A percentile compares a stretch with the other conserved stretches of the same genome.
These are phyloP conservation scores for Geotrichum australiense DNA, from an alignment of 1,139 yeast genomes.

Conservation along the genomic window DNA sequence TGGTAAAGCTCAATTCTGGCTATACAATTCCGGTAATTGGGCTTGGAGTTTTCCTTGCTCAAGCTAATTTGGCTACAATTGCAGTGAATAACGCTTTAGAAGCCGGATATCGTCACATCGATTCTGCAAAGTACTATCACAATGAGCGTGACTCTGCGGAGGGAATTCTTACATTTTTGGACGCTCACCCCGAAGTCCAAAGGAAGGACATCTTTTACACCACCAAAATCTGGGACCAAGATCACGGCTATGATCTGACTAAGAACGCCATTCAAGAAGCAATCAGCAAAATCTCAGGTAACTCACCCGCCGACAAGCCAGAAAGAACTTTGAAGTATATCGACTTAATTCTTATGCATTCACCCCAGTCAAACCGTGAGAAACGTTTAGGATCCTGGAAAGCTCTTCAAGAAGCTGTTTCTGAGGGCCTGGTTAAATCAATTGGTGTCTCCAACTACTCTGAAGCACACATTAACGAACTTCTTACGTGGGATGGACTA, in stretches of 20 bases:
- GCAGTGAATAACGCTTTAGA: constrained; percentile 48
- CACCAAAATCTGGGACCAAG: constrained; percentile 56
- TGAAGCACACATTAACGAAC: constrained; percentile 42
- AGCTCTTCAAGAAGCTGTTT: constrained; percentile 33
- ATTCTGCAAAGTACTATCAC: constrained; percentile 51
- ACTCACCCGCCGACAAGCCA: constrained; percentile 27
- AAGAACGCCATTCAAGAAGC: constrained; percentile 47
- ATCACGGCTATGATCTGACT: constrained; percentile 52
- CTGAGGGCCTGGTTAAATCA: constrained; percentile 49
- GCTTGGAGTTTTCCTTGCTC: constrained; percentile 49
- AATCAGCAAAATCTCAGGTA: constrained; percentile 28
- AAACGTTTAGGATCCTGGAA: constrained; percentile 38
- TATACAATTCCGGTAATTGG: constrained; percentile 49
- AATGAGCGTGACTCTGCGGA: constrained; percentile 50
- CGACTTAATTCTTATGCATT: constrained; percentile 39
- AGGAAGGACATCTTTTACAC: constrained; percentile 57
- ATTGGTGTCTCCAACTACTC: constrained; percentile 77
- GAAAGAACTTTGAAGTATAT: constrained; percentile 38
- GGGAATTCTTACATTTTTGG: constrained; percentile 42
- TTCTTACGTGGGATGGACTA: constrained; percentile 41
- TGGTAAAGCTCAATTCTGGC: constrained; percentile 9
- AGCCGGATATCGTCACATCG: constrained; percentile 65
- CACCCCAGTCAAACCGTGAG: constrained; percentile 27
- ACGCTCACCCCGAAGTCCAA: constrained; percentile 31
- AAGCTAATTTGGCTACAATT: constrained; percentile 37